Percentiles rank a stretch among this genome's conserved stretches.
Evolutionary conservation across 2,329 filamentous ascomycete genomes (phyloP).

Genomic region (Penicillium sp.): DNA sequence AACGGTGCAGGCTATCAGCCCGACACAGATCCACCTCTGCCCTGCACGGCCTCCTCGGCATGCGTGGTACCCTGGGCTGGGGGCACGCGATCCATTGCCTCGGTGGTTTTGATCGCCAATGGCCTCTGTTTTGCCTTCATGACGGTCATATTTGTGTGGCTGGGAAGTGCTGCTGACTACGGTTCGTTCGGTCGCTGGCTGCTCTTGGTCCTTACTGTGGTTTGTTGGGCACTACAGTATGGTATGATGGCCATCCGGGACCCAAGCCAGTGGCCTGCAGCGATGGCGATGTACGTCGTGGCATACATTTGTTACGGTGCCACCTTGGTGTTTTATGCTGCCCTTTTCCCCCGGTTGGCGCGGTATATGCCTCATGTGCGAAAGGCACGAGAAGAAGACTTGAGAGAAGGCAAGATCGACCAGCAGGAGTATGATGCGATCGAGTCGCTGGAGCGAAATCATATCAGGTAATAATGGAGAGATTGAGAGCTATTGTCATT

Average conservation of each 20-base stretch:
- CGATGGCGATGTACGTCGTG: constrained; percentile 48
- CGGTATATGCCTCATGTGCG: constrained; percentile 48
- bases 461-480: constrained; percentile 38
- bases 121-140: constrained; percentile 49
- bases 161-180: constrained; percentile 50
- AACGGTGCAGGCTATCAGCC: constrained; percentile 46
- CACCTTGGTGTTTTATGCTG: constrained; percentile 49
- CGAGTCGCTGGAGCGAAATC: constrained; percentile 48
- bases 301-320: constrained; percentile 47
- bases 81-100: constrained; percentile 43
- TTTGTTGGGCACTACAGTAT: constrained; percentile 49
- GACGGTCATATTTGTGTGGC: constrained; percentile 48
- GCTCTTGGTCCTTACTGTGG: constrained; percentile 44
- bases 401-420: constrained; percentile 43
- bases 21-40: constrained; percentile 35
- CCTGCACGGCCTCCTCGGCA: constrained; percentile 39
- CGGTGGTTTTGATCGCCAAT: constrained; percentile 48
- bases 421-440: constrained; percentile 47
- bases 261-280: constrained; percentile 45
- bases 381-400: constrained; percentile 47
- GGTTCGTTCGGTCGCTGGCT: constrained; percentile 49
- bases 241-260: constrained; percentile 45
- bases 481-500: neutral
- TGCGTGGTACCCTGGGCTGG: constrained; percentile 48
- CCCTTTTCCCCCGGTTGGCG: constrained; percentile 46